phyloP scores from a whole-genome alignment of 208 protist species.

The Crithidia sp. region DNA sequence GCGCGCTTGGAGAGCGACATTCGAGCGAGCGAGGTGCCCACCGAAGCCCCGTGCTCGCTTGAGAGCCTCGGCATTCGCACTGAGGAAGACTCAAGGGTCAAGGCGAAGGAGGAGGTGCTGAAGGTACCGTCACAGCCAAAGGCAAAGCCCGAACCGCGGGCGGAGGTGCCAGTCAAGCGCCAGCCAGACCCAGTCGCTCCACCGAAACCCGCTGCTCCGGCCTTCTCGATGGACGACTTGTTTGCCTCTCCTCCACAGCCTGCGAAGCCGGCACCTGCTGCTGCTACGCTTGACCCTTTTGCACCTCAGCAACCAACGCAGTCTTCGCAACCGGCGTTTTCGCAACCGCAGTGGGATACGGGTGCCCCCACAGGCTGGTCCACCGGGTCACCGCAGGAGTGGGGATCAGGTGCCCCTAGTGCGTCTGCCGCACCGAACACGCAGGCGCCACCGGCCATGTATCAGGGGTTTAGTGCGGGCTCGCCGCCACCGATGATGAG shows the following conservation, averaged over 20 bases:
- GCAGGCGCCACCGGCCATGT: neutral
- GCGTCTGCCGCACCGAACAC: neutral
- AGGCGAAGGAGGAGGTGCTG: slow-evolving; percentile 15
- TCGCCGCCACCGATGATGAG: slow-evolving; percentile 1
- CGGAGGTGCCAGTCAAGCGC: neutral
- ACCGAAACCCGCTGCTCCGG: neutral
- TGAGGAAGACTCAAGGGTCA: slow-evolving; percentile 5
- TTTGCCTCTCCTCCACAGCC: slow-evolving; percentile 23
- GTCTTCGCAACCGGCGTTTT: neutral
- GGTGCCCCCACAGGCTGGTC: slow-evolving; percentile 29
- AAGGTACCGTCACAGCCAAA: neutral
- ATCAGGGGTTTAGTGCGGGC: neutral
- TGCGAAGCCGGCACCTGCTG: neutral
- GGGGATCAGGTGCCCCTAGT: slow-evolving; percentile 12
- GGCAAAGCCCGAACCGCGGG: neutral
- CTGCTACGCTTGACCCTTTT: neutral
- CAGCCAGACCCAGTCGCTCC: neutral
- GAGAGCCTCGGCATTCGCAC: slow-evolving; percentile 61
- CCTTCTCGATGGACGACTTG: slow-evolving; percentile 54
- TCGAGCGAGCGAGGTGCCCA: slow-evolving; percentile 29
- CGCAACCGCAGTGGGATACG: slow-evolving; percentile 13
- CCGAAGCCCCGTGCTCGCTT: slow-evolving; percentile 45
- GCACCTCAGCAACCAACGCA: neutral
- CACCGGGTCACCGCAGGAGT: slow-evolving; percentile 25
- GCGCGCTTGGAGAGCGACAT: slow-evolving; percentile 51